Evolutionary conservation across 495 filamentous ascomycete species (phyloP).

Genomic region (Podospora pseudopauciseta): DNA sequence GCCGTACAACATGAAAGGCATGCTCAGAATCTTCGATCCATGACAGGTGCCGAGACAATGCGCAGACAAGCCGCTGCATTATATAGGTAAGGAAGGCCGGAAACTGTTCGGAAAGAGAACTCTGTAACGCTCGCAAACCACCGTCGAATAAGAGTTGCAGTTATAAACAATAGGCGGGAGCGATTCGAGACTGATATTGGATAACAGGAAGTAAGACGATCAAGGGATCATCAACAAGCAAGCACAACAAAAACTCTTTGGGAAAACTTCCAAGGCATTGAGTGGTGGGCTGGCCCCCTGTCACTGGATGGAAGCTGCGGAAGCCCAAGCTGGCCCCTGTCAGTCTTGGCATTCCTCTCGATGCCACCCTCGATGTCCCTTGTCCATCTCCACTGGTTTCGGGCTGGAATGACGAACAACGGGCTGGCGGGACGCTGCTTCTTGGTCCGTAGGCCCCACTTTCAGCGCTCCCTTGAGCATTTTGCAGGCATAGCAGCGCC

Average conservation of each 20-base stretch:
- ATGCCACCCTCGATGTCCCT: background rate
- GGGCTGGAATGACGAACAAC: constrained; percentile 23
- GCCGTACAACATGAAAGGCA: background rate
- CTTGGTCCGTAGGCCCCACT: constrained; percentile 17
- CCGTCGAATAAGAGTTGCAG: constrained; percentile 1
- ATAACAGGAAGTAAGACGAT: background rate
- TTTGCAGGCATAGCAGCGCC: constrained; percentile 8
- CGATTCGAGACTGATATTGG: background rate
- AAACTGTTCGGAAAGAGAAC: background rate
- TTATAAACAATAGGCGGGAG: background rate
- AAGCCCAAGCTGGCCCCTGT: constrained; percentile 8
- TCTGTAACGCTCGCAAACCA: background rate
- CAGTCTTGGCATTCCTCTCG: constrained; percentile 5
- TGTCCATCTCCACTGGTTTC: constrained; percentile 3
- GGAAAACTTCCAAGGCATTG: constrained; percentile 1
- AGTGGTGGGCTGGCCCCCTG: constrained; percentile 4
- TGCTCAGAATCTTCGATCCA: background rate
- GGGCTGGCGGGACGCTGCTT: constrained; percentile 16
- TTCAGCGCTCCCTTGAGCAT: constrained; percentile 14
- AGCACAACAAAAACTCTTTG: background rate
- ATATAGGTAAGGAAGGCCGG: background rate
- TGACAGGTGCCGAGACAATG: background rate
- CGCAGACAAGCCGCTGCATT: background rate
- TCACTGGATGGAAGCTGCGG: constrained; percentile 2
- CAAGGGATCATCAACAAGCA: background rate